Evolutionary conservation across 2,329 filamentous ascomycete genomes (phyloP), one percentile per base, ranked within the genome.

Genomic region (Aspergillus carbonarius): DNA sequence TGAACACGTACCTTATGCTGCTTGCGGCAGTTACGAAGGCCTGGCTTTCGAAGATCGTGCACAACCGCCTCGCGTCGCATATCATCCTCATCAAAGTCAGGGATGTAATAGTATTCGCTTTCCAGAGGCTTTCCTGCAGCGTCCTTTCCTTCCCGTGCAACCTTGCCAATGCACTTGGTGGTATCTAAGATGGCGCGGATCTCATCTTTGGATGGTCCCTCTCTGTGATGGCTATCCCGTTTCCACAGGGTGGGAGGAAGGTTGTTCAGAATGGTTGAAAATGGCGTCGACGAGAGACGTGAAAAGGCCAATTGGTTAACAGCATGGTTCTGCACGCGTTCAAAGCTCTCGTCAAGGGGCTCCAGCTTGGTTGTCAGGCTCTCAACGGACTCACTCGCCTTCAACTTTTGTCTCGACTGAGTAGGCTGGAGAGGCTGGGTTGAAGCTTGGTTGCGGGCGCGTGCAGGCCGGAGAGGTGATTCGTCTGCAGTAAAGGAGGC

Each of bases 231-330:
- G 32, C 72, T 60, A 57, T 77, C 80, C 74, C 82, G 85, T 70
- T 86, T 83, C 62, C 74, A 77, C n/a, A 75, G 67, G 5, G 86
- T 83, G 1, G 82, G 70, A 2, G 95, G 95, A 12, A 99, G 86
- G 71, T 96, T 91, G 73, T 86, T 88, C 79, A 97, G 83, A 58
- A 99, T 95, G 51, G 88, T 90, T 1, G 93, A 96, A 50, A 98
- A 83, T 4, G 95, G 93, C 25, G 92, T 95, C 0, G 93, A 96
- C 15, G 93, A 93, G 6, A 98, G 83, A 27, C 93, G 90, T 1
- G 95, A 97, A 76, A 91, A 99, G 32, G 95, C 95, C 30, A 99
- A 85, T 77, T 99, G 95, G 76, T 98, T 98, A 73, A 95, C 85
- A 62, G 96, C 87, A 72, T 99, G 95, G 75, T 97, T 96, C 76